Conservation (phyloP, 169 alveolate species). For the Plasmodium malariae region DNA sequence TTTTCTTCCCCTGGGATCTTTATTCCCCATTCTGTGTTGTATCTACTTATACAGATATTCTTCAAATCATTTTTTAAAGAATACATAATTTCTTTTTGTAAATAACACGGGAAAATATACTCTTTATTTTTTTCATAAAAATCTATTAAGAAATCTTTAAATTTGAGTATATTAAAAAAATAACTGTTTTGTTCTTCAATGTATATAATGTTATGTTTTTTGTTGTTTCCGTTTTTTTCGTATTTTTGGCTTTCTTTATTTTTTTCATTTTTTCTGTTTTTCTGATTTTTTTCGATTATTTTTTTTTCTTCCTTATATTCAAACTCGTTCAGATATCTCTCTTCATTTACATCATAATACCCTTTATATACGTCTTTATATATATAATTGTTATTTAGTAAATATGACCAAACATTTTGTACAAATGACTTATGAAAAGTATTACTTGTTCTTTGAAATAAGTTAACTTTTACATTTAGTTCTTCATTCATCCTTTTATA, state of each 20-base stretch:
- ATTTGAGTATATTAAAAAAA: conserved; percentile 80
- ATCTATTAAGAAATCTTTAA: conserved; percentile 68
- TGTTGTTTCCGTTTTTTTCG: too few species aligned
- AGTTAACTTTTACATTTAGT: conserved; percentile 81
- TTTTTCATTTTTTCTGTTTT: conserved; percentile 13
- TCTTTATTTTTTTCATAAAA: conserved; percentile 69
- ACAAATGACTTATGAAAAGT: conserved; percentile 81
- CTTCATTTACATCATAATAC: conserved; percentile 81
- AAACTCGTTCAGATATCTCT: conserved; percentile 39
- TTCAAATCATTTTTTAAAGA: conserved; percentile 68
- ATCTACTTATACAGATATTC: conserved; percentile 83
- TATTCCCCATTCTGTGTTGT: conserved; percentile 84
- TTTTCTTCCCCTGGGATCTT: conserved; percentile 76
- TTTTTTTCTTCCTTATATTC: conserved; percentile 25
- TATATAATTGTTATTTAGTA: conserved; percentile 74
- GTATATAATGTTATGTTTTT: conserved; percentile 76
- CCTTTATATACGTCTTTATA: conserved; percentile 85
- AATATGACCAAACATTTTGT: conserved; percentile 48
- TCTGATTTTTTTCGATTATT: too few species aligned
- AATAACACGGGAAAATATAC: conserved; percentile 67
- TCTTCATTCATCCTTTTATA: conserved; percentile 77
- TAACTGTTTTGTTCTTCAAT: conserved; percentile 83
- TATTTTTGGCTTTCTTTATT: conserved; percentile 62
- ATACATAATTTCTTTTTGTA: conserved; percentile 58
- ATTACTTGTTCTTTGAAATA: conserved; percentile 86